Percentiles rank a stretch among this genome's conserved stretches.
Conservation (phyloP, 306 rosid species). For the Luffa aegyptiaca region DNA sequence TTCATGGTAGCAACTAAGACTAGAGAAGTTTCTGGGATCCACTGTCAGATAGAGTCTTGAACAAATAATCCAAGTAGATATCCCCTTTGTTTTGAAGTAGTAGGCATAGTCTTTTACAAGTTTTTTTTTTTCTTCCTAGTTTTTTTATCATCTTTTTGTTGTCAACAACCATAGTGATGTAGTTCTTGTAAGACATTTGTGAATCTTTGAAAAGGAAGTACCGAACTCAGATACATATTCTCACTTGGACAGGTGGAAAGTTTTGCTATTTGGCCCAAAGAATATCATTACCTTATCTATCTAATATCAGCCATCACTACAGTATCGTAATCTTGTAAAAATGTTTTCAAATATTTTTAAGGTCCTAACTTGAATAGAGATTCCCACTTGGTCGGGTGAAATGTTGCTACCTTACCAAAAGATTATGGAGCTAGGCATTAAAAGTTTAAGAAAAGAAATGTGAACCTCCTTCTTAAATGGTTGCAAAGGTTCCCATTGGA, state of each 20-base stretch:
- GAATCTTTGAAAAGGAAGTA: neutral
- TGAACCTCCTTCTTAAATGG: neutral
- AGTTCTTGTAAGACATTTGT: neutral
- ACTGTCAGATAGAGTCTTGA: neutral
- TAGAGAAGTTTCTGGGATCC: neutral
- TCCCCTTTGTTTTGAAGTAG: neutral
- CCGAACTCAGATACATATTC: neutral
- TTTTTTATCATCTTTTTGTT: too few relatives aligned
- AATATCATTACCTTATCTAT: neutral
- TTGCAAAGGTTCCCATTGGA: neutral
- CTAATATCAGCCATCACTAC: neutral
- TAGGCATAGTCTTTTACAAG: neutral
- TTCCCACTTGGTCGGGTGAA: neutral
- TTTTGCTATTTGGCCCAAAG: neutral
- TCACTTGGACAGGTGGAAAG: neutral
- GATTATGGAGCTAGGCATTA: neutral
- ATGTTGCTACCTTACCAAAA: neutral
- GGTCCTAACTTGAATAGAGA: neutral
- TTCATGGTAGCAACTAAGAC: neutral
- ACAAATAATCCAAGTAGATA: neutral
- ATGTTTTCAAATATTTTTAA: neutral
- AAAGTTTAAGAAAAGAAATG: neutral
- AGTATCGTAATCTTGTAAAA: neutral
- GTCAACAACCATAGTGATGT: neutral
- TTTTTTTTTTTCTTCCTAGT: neutral